Evolutionary conservation across 2,329 filamentous ascomycete genomes (phyloP).

Genomic region (Colletotrichum kahawae): DNA sequence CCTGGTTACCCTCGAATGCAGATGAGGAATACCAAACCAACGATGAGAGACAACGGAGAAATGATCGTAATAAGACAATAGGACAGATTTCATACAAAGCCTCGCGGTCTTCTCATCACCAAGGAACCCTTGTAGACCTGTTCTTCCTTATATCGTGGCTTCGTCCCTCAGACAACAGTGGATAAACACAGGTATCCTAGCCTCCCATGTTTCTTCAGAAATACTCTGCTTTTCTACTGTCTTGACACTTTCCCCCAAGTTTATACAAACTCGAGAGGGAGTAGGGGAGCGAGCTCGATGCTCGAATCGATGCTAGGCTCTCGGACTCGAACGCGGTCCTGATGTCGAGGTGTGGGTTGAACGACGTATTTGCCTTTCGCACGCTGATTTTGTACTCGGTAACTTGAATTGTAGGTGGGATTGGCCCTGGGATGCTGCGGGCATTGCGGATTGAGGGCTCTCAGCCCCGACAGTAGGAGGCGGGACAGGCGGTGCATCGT

Average conservation of each 20-base stretch:
- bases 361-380: not conserved
- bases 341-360: not conserved
- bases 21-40: not conserved
- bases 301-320: not conserved
- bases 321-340: not conserved
- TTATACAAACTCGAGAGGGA: not conserved
- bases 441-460: not conserved
- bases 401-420: not conserved
- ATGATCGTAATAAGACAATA: not conserved
- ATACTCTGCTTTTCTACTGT: not conserved
- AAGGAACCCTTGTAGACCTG: not conserved
- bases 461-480: not conserved
- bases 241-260: fast-evolving
- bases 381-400: fast-evolving
- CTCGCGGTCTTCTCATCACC: too few species aligned
- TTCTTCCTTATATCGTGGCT: not conserved
- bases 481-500: not conserved
- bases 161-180: not conserved
- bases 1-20: not conserved
- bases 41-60: not conserved
- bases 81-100: not conserved
- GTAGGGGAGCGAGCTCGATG: not conserved
- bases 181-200: not conserved
- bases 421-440: not conserved
- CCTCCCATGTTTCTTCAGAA: not conserved